Conservation (phyloP, 257 asterid genomes). For the Striga asiatica region DNA sequence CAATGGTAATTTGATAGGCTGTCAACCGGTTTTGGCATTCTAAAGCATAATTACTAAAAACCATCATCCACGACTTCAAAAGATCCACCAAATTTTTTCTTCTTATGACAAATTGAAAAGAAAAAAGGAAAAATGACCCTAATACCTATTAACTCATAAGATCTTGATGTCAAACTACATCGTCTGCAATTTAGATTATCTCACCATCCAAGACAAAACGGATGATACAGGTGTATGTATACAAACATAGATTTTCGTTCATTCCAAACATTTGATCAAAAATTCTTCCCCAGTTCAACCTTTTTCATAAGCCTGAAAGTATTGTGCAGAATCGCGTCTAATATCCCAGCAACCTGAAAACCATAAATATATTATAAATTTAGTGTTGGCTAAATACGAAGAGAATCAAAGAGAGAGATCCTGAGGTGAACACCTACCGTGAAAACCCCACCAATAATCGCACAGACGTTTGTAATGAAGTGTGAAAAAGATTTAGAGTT, state of each 20-base stretch:
- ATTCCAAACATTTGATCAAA: conserved; percentile 26
- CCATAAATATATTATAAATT: too few relatives aligned
- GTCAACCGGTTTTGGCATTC: too few relatives aligned
- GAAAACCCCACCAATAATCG: conserved; percentile 89
- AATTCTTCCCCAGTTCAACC: conserved; percentile 79
- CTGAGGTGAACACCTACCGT: conserved; percentile 43
- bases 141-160: not conserved
- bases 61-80: too few relatives aligned
- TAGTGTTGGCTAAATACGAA: too few relatives aligned
- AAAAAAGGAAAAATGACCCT: too few relatives aligned
- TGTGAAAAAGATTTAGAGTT: conserved; percentile 74
- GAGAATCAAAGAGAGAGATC: not conserved
- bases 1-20: too few relatives aligned
- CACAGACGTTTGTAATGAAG: conserved; percentile 72
- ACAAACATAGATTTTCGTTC: conserved; percentile 9
- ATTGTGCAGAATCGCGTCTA: conserved; percentile 72
- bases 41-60: too few relatives aligned
- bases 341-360: conserved; percentile 87
- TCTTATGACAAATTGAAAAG: too few relatives aligned
- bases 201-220: conserved; percentile 5
- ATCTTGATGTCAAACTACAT: not conserved
- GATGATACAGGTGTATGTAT: conserved; percentile 9
- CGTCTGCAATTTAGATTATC: conserved; percentile 23
- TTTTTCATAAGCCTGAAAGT: conserved; percentile 58
- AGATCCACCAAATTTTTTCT: too few relatives aligned